These are phyloP conservation scores for Euphorbia tirucalli DNA, from an alignment of 345 rosid species.

Conservation along the genomic window DNA sequence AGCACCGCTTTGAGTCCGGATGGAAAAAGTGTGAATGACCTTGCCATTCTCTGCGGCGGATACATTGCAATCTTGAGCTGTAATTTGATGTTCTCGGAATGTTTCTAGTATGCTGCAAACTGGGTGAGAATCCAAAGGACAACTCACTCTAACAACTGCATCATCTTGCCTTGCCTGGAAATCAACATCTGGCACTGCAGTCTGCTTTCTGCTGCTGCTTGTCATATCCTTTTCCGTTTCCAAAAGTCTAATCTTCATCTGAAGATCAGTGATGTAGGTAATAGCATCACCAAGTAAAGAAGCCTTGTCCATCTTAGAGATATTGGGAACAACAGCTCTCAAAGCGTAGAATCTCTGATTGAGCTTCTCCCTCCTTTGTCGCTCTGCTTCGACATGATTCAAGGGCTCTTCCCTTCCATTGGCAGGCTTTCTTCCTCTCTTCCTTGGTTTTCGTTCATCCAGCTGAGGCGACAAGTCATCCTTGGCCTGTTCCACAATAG, in stretches of 20 bases:
- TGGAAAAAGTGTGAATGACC: conserved; percentile 72
- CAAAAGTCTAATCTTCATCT: conserved; percentile 57
- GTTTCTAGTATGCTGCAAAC: conserved; percentile 56
- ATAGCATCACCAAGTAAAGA: conserved; percentile 92
- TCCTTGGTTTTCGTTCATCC: conserved; percentile 87
- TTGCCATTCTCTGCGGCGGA: conserved; percentile 53
- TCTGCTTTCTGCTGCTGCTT: conserved; percentile 41
- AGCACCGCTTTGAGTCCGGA: conserved; percentile 60
- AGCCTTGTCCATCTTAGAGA: conserved; percentile 96
- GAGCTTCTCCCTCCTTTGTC: conserved; percentile 94
- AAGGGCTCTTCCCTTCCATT: conserved; percentile 95
- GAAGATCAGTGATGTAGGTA: conserved; percentile 77
- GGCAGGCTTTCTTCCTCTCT: conserved; percentile 95
- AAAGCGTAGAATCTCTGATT: conserved; percentile 94
- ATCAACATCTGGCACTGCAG: conserved; percentile 56
- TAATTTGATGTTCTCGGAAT: conserved; percentile 63
- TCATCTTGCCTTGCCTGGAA: conserved; percentile 72
- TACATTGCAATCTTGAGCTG: conserved; percentile 57
- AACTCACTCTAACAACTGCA: conserved; percentile 66
- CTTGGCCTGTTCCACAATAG: conserved; percentile 49
- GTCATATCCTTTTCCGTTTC: conserved; percentile 73
- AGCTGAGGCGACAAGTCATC: conserved; percentile 54
- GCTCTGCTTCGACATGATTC: conserved; percentile 94
- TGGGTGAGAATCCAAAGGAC: conserved; percentile 76
- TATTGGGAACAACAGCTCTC: conserved; percentile 89